A percentile compares a stretch with the other conserved stretches of the same genome.
These are phyloP conservation scores for Penicillium sp. DNA, from an alignment of 2,329 filamentous ascomycete genomes.

Conservation along the genomic window DNA sequence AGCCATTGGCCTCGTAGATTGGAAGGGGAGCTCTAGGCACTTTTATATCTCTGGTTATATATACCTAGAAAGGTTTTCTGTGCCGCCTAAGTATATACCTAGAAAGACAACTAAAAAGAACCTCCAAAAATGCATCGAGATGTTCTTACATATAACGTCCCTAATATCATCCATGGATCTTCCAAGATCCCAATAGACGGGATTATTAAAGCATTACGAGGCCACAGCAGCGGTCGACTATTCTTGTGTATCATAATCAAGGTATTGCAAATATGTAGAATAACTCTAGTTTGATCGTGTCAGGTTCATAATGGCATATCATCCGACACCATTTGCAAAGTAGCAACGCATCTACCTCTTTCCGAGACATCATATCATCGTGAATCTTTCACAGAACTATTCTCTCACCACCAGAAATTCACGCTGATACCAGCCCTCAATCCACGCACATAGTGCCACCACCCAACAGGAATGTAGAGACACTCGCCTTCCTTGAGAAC, in stretches of 20 bases:
- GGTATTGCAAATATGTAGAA: not conserved
- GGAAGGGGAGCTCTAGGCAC: not conserved
- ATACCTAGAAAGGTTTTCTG: no score
- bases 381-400: not conserved
- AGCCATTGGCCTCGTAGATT: not conserved
- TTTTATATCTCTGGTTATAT: not conserved
- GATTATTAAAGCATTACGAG: not conserved
- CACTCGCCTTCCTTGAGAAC: slow-evolving; percentile 79
- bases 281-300: not conserved
- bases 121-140: not conserved
- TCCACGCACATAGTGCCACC: slow-evolving; percentile 97
- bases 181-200: not conserved
- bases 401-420: slow-evolving; percentile 80
- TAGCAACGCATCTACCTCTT: not conserved
- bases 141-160: not conserved
- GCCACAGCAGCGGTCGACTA: not conserved
- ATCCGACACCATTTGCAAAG: not conserved
- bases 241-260: not conserved
- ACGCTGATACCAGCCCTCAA: slow-evolving; percentile 87
- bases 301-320: not conserved
- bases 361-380: not conserved
- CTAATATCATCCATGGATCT: not conserved
- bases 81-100: not conserved
- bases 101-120: not conserved
- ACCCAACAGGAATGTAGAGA: slow-evolving; percentile 86